phyloP scores from a whole-genome alignment of 768 basidiomycete species.

The Lentinula sp. region DNA sequence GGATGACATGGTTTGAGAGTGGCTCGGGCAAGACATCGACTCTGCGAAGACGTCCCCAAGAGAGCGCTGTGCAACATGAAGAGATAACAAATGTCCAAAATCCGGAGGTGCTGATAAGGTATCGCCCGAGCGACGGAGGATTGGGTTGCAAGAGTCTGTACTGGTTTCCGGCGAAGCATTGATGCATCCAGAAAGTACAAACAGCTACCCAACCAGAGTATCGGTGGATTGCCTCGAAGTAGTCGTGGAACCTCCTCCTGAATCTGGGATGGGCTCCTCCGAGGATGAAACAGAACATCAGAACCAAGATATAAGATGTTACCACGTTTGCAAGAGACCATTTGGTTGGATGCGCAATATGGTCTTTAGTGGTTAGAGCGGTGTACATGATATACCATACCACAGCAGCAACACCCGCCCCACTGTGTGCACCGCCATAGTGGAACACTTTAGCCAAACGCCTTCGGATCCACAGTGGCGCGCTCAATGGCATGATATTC shows the following conservation, averaged over 20 bases:
- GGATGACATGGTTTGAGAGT: conserved; percentile 47
- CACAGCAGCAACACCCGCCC: conserved; percentile 43
- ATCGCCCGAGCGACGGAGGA: conserved; percentile 29
- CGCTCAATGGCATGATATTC: conserved; percentile 28
- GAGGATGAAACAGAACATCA: conserved; percentile 42
- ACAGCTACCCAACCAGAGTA: conserved; percentile 50
- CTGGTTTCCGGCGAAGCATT: conserved; percentile 23
- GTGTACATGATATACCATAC: conserved; percentile 48
- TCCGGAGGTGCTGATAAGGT: conserved; percentile 36
- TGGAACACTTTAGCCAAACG: conserved; percentile 45
- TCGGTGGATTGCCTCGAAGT: conserved; percentile 50
- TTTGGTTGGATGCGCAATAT: conserved; percentile 16
- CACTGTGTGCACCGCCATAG: conserved; percentile 52
- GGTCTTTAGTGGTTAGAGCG: conserved; percentile 32
- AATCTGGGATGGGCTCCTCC: conserved; percentile 42
- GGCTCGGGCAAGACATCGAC: conserved; percentile 42
- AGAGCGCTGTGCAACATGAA: conserved; percentile 35
- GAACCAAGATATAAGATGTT: conserved; percentile 38
- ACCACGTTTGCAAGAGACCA: conserved; percentile 29
- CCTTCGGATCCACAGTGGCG: conserved; percentile 36
- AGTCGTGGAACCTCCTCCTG: conserved; percentile 41
- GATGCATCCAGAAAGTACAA: conserved; percentile 42
- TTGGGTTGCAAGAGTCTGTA: conserved; percentile 30
- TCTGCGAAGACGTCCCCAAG: conserved; percentile 46
- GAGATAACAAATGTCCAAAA: conserved; percentile 41